Base-by-base conservation (phyloP, 108 stramenopile genomes). In the Pseudonitzschia multiseries region DNA sequence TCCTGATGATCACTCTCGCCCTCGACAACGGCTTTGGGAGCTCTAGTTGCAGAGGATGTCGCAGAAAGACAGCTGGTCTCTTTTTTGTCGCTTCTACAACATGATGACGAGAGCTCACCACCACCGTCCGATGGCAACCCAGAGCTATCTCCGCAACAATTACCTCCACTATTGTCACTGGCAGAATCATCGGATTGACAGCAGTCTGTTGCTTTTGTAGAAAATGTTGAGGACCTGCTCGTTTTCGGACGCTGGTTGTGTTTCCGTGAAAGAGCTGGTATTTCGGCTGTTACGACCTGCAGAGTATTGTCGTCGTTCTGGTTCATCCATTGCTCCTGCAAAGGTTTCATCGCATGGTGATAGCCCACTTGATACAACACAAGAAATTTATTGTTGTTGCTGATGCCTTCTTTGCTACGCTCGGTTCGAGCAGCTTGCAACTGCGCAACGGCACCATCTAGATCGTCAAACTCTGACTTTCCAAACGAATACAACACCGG, bases 401-500 rank as follows among this genome's bases (percentile, higher is more conserved):
- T 40, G 26, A 3, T 36, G 69, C 48, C 62, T 3, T 48, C 46
- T 48, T 48, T 48, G 4, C 46, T 14, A 10, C 46, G 46, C 46
- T 48, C 46, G 78, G 57, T 62, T 75, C 66, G 40, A 64, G 42
- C 66, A 12, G 4, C 22, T 67, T 67, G 22, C 8, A 67, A 27
- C 26, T 46, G n/a, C 59, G 59, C 28, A 1, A 82, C 77, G 40
- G 70, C 64, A 22, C 59, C 52, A 20, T 71, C 64, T 13, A 75
- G 64, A 67, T 67, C 40, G 61, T 80, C 73, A 32, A 78, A 79
- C 54, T 77, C 70, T 0, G 32, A 48, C 22, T 77, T 64, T n/a
- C 91, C 91, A 87, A 95, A 95, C 48, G 84, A 76, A 76, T 88
- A 95, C 40, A 92, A 73, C 22, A 87, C 90, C 31, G 88, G 92